Evolutionary conservation across 768 basidiomycete genomes (phyloP), one percentile per base, ranked within the genome.

Genomic region (Mycena rebaudengoi): DNA sequence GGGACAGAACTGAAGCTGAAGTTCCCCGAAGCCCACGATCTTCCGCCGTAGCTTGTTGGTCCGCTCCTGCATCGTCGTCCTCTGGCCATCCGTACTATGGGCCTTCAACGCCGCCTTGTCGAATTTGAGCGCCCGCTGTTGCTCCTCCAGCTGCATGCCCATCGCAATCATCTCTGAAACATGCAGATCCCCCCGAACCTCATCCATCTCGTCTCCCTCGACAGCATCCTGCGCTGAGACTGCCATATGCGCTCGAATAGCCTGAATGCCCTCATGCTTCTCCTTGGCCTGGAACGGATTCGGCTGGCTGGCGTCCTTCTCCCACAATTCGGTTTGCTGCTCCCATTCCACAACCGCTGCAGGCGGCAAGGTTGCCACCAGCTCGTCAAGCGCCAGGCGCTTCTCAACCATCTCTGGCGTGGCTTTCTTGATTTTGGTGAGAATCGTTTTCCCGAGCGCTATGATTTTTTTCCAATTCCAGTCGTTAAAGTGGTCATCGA

Each of bases 81-180:
- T 8, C 46, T 75, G 71, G n/a, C 57, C 44, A 8, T 62, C 58
- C 13, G 70, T 71, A 0, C 67, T 61, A 35, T 72, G 68, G 6
- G 55, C 39, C 16, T 60, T 52, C 11, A 20, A 51, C 16, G 21
- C 32, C 6, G 35, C 32, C 2, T 20, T 40, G 18, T 59, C 63
- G 8, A 21, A 44, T 13, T n/a, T 68, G 49, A 40, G 14, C 14
- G 21, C 57, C 62, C 13, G 49, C 68, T 71, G 70, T 28, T 66
- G 50, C 7, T 58, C 65, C 32, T 71, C 70, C 20, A 69, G 48
- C 11, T 67, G 44, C 5, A 70, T 28, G 13, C 69, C 65, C 20
- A 60, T 49, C 13, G 43, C 45, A 6, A 70, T 35, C 18, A 66
- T 37, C 39, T 61, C 51, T 12, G 50, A 62, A 2, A 59, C 49